Base-by-base conservation (phyloP, 768 basidiomycete species). In the Tricholoma saponaceum region DNA sequence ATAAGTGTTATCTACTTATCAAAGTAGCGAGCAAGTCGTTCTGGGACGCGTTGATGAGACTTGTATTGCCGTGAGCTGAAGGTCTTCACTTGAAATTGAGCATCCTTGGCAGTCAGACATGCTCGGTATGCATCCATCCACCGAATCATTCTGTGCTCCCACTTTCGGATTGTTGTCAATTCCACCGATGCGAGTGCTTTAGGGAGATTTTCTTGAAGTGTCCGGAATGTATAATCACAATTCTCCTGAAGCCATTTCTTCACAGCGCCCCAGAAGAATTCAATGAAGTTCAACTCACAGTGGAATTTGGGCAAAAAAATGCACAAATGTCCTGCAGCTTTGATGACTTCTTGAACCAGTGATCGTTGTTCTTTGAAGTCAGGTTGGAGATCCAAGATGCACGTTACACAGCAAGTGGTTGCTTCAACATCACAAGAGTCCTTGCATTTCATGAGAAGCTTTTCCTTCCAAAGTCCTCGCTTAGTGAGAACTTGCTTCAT, bases 101-200 rank as follows among this genome's bases (percentile, higher is more conserved):
- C 68, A 53, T 67, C 62, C 39, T 64, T 61, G 12, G 67, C 60
- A 41, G 54, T 55, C 39, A 72, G 43, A 25, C 70, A 67, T 55
- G 55, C 43, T n/a, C 58, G 1, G 55, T 73, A 74, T 30, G 70
- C 69, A 47, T 69, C 64, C 56, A 72, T 65, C 60, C 64, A 74
- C 6, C 64, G 25, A 20, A 55, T 33, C 47, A 65, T 64, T 4
- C 66, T 41, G 59, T 74, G 67, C 35, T 74, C 67, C 72, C 70
- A 72, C 47, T 64, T 65, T 16, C 63, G 60, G 55, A 55, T 55
- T 1, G 55, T 56, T n/a, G 32, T 10, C 12, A 57, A 33, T 41
- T 18, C 9, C 7, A 57, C 56, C 1, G 56, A 50, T 1, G 30
- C 33, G 2, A 57, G 43, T 22, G 56, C 57, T 14, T 39, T 16